Evolutionary conservation across 805 yeast species (phyloP).

Genomic region (Candida endomychidarum): DNA sequence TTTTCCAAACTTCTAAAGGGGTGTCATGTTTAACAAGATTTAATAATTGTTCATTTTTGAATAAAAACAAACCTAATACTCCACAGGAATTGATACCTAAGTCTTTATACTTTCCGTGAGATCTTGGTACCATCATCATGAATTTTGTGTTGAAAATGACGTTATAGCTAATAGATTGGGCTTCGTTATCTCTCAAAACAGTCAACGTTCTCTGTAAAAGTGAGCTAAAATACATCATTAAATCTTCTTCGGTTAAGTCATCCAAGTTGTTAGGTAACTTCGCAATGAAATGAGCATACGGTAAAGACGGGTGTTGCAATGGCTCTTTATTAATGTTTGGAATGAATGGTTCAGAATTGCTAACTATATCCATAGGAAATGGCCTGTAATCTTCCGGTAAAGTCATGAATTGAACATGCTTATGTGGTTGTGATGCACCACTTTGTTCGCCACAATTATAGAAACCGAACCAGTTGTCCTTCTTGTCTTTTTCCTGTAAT

Average conservation of each 20-base stretch:
- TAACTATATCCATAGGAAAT: constrained; percentile 49
- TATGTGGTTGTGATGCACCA: constrained; percentile 95
- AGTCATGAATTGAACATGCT: constrained; percentile 83
- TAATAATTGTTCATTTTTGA: constrained; percentile 61
- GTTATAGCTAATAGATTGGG: constrained; percentile 66
- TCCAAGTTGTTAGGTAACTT: constrained; percentile 46
- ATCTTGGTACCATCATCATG: constrained; percentile 86
- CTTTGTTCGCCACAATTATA: constrained; percentile 85
- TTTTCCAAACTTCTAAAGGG: constrained; percentile 53
- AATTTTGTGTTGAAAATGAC: constrained; percentile 78
- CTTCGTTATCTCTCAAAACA: constrained; percentile 53
- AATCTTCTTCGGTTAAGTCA: constrained; percentile 49
- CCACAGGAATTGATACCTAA: constrained; percentile 82
- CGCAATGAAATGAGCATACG: constrained; percentile 82
- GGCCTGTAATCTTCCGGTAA: constrained; percentile 59
- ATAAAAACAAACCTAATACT: constrained; percentile 72
- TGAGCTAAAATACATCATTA: constrained; percentile 70
- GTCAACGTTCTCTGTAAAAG: constrained; percentile 72
- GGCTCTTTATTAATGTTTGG: constrained; percentile 58
- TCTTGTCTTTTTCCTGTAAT: constrained; percentile 39
- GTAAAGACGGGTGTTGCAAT: constrained; percentile 55
- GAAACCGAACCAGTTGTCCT: constrained; percentile 68
- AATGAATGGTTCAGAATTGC: constrained; percentile 50
- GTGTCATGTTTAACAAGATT: constrained; percentile 49
- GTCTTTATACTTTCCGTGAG: constrained; percentile 50